Percentiles rank a stretch among this genome's conserved stretches.
phyloP scores from a whole-genome alignment of 2,329 filamentous ascomycete genomes.

The Colletotrichum nymphaeae region DNA sequence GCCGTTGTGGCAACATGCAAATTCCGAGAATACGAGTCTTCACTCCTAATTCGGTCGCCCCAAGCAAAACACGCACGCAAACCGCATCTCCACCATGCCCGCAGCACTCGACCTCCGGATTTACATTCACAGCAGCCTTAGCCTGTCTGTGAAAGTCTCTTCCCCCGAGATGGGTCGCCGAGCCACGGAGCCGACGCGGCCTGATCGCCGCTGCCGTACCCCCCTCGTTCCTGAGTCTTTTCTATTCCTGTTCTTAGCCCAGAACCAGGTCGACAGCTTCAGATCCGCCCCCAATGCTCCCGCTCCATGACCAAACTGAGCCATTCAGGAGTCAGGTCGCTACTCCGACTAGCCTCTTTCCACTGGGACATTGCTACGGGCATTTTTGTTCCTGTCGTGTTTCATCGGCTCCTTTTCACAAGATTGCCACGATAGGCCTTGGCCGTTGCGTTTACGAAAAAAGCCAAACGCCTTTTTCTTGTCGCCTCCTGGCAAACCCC shows the following conservation, averaged over 20 bases:
- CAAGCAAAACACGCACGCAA: not conserved
- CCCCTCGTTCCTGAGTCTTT: not conserved
- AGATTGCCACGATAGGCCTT: not conserved
- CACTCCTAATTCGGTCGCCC: too few species aligned
- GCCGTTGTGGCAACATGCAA: not conserved
- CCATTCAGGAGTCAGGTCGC: not conserved
- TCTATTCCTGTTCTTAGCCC: not conserved
- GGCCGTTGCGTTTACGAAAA: conserved; percentile 28
- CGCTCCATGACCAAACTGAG: not conserved
- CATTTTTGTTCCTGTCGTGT: not conserved
- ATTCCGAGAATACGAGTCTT: too few species aligned
- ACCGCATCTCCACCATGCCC: not conserved
- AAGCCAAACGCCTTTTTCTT: not conserved
- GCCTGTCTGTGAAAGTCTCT: not conserved
- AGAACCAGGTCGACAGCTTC: not conserved
- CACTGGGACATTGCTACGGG: not conserved
- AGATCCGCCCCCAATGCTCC: not conserved
- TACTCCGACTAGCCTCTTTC: not conserved
- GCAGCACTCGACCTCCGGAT: not conserved
- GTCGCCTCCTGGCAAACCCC: conserved; percentile 23
- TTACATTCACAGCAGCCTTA: not conserved
- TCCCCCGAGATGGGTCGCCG: conserved; percentile 3
- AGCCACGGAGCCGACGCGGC: conserved; percentile 33
- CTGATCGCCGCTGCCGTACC: not conserved
- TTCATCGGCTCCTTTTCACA: not conserved